Evolutionary conservation across 441 rosid genomes (phyloP), one percentile per base, ranked within the genome.

Genomic region (Aleurites moluccanus): DNA sequence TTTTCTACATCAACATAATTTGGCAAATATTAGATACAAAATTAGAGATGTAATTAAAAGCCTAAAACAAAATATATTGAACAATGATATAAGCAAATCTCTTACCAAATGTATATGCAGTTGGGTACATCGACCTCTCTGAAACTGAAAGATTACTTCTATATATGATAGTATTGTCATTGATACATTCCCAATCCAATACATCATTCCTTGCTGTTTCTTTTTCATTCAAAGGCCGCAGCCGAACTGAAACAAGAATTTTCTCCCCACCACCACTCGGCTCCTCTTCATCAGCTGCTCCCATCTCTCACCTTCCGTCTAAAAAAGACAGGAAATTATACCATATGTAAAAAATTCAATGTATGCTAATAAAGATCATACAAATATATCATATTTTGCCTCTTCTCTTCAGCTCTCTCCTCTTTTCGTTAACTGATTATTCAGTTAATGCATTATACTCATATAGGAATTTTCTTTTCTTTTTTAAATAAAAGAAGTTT

Each of bases 101-200:
- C 86, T 80, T 84, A 96, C 99, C 98, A 80, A 92, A 96, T 69
- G 90, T 79, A 70, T 92, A 93, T 44, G 89, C 86, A 72, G 92
- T 77, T 4, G 98, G 98, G 81, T 87, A 91, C 89, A 91, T 82
- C 80, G 97, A 92, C 66, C 98, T 84, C 70, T 96, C 98, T 3
- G 96, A 84, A 50, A 86, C 96, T 3, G 94, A 85, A 27, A 88
- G 83, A 73, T 78, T 89, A 67, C 86, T 88, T 79, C 87, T 91
- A 85, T 88, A 90, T 16, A 91, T 73, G 56, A 96, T 67, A 61
- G 96, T 90, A 81, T 80, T 84, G 27, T 88, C 84, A 74, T 88
- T 84, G 52, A 89, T 82, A 79, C 98, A 93, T 82, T 93, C 93
- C 98, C 99, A 96, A 81, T 96, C 98, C 2, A 90, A 87, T 4